Evolutionary conservation across 1,284 basidiomycete genomes (phyloP), one percentile per base, ranked within the genome.

Genomic region (Retiboletus flavoniger): DNA sequence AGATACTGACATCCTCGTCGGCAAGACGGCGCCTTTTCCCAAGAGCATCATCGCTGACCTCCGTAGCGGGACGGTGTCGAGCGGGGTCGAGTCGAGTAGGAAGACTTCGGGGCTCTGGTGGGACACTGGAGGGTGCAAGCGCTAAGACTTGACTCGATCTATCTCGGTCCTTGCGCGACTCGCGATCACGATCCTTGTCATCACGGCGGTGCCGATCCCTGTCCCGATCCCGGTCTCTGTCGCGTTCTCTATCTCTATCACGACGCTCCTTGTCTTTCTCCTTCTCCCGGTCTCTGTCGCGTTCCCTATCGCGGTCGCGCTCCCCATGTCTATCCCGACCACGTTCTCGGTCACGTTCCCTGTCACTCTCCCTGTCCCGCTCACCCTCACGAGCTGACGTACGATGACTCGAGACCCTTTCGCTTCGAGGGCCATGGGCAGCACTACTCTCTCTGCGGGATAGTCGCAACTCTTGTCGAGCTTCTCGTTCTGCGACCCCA

Each of bases 1-100:
- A 53, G 42, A 36, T 9, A 75, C 84, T 67, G 67, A 89, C 88
- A 62, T 90, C 68, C 10, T 69, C 87, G 55, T 91, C 88, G 1
- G 76, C 65, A 24, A 78, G 72, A 56, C 88, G 75, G 58, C 85
- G 77, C 63, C 88, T 78, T 70, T 90, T 91, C 40, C 86, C 87
- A 32, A 87, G 76, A 7, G 73, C 75, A 45, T 89, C 79, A 39
- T 81, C 88, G 31, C 66, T 67, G 35, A 67, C 66, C 39, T 70
- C 75, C 16, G 70, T 56, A 53, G 72, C 73, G 16, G 53, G 75
- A 11, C 83, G 76, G 65, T 85, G 83, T 56, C 85, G 75, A 17
- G 76, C 68, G 31, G 75, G 67, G 57, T 89, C 87, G 38, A 84
- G 81, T 51, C 85, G 76, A 56, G 76, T 76, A 16, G 83, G 81